Conservation (phyloP, 2,329 filamentous ascomycete genomes). For the Botrytis fragariae region DNA sequence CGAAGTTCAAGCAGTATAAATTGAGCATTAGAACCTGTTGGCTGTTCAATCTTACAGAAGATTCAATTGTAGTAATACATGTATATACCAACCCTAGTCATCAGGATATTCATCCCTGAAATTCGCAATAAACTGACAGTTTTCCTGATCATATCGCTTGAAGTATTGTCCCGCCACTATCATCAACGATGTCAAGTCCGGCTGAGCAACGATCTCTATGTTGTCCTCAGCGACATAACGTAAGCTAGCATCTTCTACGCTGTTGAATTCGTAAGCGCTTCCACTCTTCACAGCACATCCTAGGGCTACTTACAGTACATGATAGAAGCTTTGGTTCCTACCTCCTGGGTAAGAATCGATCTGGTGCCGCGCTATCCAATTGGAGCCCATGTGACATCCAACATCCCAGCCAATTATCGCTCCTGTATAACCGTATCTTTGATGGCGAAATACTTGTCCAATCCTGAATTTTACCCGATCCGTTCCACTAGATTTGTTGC, state of each 20-base stretch:
- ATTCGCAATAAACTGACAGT: constrained; percentile 78
- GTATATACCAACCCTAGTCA: constrained; percentile 50
- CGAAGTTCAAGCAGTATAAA: constrained; percentile 17
- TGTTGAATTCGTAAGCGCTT: constrained; percentile 40
- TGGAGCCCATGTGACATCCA: constrained; percentile 54
- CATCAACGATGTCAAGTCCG: constrained; percentile 59
- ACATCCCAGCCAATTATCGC: constrained; percentile 81
- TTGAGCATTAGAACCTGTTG: background rate
- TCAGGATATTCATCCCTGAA: constrained; percentile 80
- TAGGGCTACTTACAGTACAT: constrained; percentile 69
- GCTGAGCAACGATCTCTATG: constrained; percentile 58
- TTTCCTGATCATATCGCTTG: constrained; percentile 72
- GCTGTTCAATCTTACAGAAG: background rate
- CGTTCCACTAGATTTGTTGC: constrained; percentile 28
- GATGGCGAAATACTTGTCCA: constrained; percentile 82
- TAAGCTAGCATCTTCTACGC: constrained; percentile 64
- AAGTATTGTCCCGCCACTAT: constrained; percentile 80
- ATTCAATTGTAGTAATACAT: constrained; percentile 1
- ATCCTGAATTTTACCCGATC: constrained; percentile 63
- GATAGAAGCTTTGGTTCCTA: constrained; percentile 73
- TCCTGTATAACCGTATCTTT: constrained; percentile 73
- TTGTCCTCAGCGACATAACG: constrained; percentile 81
- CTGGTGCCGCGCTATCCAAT: constrained; percentile 62
- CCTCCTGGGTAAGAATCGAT: constrained; percentile 60
- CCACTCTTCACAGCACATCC: constrained; percentile 14